These are phyloP conservation scores for Cercospora beticola DNA, from an alignment of 2,329 filamentous ascomycete species.

Conservation along the genomic window DNA sequence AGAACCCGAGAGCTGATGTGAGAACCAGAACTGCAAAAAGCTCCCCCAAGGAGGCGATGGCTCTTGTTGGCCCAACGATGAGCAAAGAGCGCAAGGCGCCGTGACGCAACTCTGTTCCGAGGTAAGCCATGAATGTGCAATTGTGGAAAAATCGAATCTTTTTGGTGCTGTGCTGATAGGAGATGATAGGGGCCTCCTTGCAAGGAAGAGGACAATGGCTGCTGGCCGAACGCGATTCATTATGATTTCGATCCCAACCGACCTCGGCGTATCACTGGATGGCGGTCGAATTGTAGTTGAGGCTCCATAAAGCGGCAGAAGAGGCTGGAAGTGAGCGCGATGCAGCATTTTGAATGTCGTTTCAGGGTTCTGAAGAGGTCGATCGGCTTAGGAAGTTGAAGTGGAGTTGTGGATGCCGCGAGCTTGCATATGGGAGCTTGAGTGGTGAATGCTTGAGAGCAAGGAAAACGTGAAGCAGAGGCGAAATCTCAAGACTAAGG, in stretches of 20 bases:
- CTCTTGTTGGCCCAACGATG: neutral
- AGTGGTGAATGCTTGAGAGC: neutral
- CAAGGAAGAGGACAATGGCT: neutral
- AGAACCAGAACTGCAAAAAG: neutral
- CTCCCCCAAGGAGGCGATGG: neutral
- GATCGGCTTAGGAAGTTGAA: neutral
- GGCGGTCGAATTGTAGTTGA: neutral
- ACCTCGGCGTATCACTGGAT: neutral
- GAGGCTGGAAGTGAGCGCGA: neutral
- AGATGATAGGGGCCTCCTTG: neutral
- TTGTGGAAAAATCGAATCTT: no score
- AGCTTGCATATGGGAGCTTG: neutral
- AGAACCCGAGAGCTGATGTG: no score
- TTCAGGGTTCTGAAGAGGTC: neutral
- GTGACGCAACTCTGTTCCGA: neutral
- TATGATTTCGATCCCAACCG: neutral
- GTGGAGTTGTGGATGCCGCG: neutral
- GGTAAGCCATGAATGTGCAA: neutral
- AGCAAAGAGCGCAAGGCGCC: neutral
- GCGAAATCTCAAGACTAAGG: neutral
- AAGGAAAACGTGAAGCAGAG: neutral
- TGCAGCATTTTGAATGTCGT: neutral
- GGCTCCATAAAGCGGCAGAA: neutral
- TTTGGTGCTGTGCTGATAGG: no score
- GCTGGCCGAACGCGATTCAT: neutral